These are phyloP conservation scores for Lepidium didymum DNA, from an alignment of 345 rosid genomes.

Conservation along the genomic window DNA sequence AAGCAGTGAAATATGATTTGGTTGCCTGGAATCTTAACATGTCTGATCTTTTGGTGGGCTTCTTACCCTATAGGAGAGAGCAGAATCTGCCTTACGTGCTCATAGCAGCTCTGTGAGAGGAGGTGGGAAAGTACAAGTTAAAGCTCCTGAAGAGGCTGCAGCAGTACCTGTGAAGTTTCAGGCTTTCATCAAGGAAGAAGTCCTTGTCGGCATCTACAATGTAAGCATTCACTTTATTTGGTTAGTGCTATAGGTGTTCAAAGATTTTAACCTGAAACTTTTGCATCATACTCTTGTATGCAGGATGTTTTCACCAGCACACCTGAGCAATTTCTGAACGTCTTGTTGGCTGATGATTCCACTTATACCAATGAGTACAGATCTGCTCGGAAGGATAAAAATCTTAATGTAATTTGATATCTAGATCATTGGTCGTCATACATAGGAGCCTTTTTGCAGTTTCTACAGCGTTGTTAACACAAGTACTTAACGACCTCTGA, in stretches of 20 bases:
- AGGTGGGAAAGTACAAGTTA: slow-evolving; percentile 33
- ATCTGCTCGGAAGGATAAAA: slow-evolving; percentile 63
- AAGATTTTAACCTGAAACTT: slow-evolving; percentile 6
- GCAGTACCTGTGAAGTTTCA: slow-evolving; percentile 47
- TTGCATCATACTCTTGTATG: slow-evolving; percentile 20
- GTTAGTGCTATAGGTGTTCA: not conserved
- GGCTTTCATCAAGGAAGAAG: slow-evolving; percentile 82
- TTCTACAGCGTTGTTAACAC: not conserved
- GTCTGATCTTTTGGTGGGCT: slow-evolving; percentile 1
- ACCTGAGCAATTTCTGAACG: slow-evolving; percentile 55
- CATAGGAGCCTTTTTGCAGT: not conserved
- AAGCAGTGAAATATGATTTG: slow-evolving; percentile 1
- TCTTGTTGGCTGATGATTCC: slow-evolving; percentile 65
- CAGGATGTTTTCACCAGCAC: slow-evolving; percentile 75
- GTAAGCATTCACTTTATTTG: slow-evolving; percentile 33
- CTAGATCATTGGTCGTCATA: not conserved
- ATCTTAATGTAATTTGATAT: slow-evolving; percentile 51
- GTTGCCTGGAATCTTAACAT: not conserved
- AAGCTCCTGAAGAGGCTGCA: slow-evolving; percentile 44
- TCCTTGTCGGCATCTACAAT: slow-evolving; percentile 60
- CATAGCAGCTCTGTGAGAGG: slow-evolving; percentile 81
- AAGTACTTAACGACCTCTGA: not conserved
- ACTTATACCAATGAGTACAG: slow-evolving; percentile 61
- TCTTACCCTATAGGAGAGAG: slow-evolving; percentile 56
- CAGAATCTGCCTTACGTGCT: slow-evolving; percentile 86